A percentile compares a stretch with the other conserved stretches of the same genome.
Conservation (phyloP, 2,329 filamentous ascomycete genomes). For the Stagonosporopsis rhizophila region DNA sequence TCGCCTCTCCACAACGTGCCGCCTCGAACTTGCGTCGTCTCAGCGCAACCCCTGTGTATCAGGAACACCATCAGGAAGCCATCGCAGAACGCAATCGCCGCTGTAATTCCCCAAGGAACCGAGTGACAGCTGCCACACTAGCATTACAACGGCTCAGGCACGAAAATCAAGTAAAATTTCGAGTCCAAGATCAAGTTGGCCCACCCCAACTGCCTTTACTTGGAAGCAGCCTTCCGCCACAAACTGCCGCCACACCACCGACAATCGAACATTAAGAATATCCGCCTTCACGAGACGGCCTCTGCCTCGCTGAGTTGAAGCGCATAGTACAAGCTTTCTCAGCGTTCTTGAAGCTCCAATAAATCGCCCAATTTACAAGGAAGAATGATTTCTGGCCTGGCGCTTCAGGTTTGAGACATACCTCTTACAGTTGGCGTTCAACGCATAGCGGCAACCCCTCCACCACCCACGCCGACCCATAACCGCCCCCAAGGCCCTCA, state of each 20-base stretch:
- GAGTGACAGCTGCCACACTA: slow-evolving; percentile 18
- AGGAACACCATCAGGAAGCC: slow-evolving; percentile 25
- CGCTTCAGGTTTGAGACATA: slow-evolving; percentile 51
- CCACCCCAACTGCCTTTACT: not conserved
- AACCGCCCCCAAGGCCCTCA: slow-evolving; percentile 25
- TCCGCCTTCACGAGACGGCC: slow-evolving; percentile 18
- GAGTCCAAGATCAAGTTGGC: not conserved
- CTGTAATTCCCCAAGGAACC: slow-evolving; percentile 16
- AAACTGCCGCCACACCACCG: not conserved
- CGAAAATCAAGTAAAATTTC: not conserved
- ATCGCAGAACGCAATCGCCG: slow-evolving; percentile 11
- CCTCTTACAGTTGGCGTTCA: slow-evolving; percentile 45
- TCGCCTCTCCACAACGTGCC: slow-evolving; percentile 15
- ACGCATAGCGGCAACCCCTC: slow-evolving; percentile 38
- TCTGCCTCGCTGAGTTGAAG: slow-evolving; percentile 32
- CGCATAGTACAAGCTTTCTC: slow-evolving; percentile 30
- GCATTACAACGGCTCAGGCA: slow-evolving; percentile 23
- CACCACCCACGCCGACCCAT: slow-evolving; percentile 23
- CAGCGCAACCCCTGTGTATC: slow-evolving; percentile 41
- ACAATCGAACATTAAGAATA: not conserved
- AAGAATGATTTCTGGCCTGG: slow-evolving; percentile 48
- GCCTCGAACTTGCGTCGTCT: slow-evolving; percentile 46
- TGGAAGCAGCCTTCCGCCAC: slow-evolving; percentile 1
- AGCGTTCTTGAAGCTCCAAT: slow-evolving; percentile 28
- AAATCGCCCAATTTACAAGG: slow-evolving; percentile 26